Evolutionary conservation across 2,329 filamentous ascomycete genomes (phyloP).

Genomic region (Pseudohalonectria lignicola): DNA sequence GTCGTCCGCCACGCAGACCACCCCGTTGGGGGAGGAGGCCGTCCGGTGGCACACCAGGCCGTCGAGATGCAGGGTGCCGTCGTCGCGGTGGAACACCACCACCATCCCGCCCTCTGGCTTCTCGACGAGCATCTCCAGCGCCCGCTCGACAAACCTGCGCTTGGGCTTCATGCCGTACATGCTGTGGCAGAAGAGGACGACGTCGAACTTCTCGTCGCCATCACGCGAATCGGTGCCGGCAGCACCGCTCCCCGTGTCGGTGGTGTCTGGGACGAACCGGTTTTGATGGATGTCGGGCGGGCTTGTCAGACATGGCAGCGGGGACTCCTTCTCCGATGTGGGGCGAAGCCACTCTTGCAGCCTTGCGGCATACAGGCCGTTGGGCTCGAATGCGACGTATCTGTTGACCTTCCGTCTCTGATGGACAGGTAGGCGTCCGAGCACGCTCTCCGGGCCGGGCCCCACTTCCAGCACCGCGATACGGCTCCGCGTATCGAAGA

Average conservation of each 20-base stretch:
- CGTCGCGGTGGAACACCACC: constrained; percentile 46
- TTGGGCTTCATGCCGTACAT: constrained; percentile 49
- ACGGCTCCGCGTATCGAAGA: constrained; percentile 24
- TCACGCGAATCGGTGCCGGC: constrained; percentile 9
- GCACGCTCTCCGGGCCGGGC: constrained; percentile 43
- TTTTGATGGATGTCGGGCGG: constrained; percentile 23
- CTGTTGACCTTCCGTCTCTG: constrained; percentile 30
- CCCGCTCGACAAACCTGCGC: constrained; percentile 28
- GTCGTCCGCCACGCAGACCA: constrained; percentile 28
- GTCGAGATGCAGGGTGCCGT: constrained; percentile 26
- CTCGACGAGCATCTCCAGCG: constrained; percentile 34
- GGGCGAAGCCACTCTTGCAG: constrained; percentile 30
- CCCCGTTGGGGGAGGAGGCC: constrained; percentile 32
- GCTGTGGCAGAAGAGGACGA: constrained; percentile 53
- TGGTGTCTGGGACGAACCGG: constrained; percentile 24
- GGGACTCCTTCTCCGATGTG: constrained; percentile 14
- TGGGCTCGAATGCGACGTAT: constrained; percentile 46
- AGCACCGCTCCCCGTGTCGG: constrained; percentile 3
- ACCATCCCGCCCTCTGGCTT: constrained; percentile 24
- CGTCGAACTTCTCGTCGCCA: constrained; percentile 31
- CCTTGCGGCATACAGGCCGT: constrained; percentile 27
- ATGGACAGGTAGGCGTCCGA: constrained; percentile 32
- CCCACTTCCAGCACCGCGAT: constrained; percentile 50
- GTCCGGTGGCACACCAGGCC: constrained; percentile 36
- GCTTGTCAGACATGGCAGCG: constrained; percentile 29